Evolutionary conservation across 129 eudicot genomes (phyloP), one percentile per base, ranked within the genome.

Genomic region (Smallanthus sonchifolius): DNA sequence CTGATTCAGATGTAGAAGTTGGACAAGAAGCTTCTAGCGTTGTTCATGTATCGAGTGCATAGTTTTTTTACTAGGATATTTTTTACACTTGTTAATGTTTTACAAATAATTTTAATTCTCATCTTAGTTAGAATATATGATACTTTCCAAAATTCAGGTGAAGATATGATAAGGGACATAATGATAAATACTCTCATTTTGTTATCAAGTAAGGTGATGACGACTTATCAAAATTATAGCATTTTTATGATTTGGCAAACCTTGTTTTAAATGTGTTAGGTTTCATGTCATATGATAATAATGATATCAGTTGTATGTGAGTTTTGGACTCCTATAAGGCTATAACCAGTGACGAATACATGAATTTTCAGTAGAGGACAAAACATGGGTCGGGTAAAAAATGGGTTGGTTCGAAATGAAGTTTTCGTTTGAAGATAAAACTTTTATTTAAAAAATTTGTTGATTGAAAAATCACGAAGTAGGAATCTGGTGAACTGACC

Each of bases 1-100:
- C 74, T 14, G 83, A 80, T 43, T 77, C 68, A 4, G 82, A 76
- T 8, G 28, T 54, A 16, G 76, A 77, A 70, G 73, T 71, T 59
- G 57, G 75, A 80, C 75, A 68, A 34, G 79, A 80, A 7, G 66
- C 55, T 59, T 57, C 64, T 15, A 75, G 17, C 71, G 17, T 34
- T 54, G 54, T 73, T 56, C 61, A 48, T 15, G 36, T 35, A 6
- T 30, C 7, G 20, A 36, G 60, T 72, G 51, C 70, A 64, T 70
- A 35, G 49, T 28, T 8, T 38, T 55, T 30, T 15, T 57, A 0
- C 72, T 56, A 67, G 72, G 72, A 40, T 56, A 54, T 39, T 43
- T 43, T 62, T 35, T 72, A 17, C 66, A 20, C 54, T 13, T 38
- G 0, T 40, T 16, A 17, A 59, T 3, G 44, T 63, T 49, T 40